phyloP scores from a whole-genome alignment of 1,284 basidiomycete genomes.

The Apiotrichum porosum region DNA sequence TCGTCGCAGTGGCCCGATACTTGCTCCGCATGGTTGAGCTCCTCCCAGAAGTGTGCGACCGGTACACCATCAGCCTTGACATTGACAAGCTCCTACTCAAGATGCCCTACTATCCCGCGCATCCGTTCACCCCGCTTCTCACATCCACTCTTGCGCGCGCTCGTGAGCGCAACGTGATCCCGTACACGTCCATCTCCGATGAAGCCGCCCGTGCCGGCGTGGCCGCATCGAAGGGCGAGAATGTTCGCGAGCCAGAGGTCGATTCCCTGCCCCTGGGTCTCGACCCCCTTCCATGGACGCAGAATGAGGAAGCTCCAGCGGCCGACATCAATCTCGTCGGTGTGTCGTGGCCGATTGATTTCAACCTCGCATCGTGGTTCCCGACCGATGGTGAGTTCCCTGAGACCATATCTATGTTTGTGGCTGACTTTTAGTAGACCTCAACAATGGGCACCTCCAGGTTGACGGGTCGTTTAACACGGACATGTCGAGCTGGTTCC shows the following conservation, averaged over 20 bases:
- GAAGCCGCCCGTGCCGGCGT: conserved; percentile 23
- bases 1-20: conserved; percentile 6
- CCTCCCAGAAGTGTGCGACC: conserved; percentile 6
- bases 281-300: conserved; percentile 16
- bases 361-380: conserved; percentile 17
- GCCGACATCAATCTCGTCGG: not conserved
- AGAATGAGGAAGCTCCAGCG: not conserved
- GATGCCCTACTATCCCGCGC: not conserved
- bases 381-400: conserved; percentile 2
- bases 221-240: too few relatives aligned
- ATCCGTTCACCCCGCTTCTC: conserved; percentile 5
- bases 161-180: conserved; percentile 3
- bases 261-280: not conserved
- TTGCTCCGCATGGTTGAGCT: conserved; percentile 11
- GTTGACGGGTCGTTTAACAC: not conserved
- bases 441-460: too few relatives aligned
- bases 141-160: conserved; percentile 2
- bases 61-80: conserved; percentile 2
- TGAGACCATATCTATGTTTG: too few relatives aligned
- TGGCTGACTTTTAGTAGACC: too few relatives aligned
- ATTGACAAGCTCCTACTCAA: conserved; percentile 42
- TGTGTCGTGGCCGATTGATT: conserved; percentile 8
- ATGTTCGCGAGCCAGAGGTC: too few relatives aligned
- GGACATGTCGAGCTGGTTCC: conserved; percentile 18
- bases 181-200: conserved; percentile 4